Base-by-base conservation (phyloP, 106 monocot species). In the Acanthochlamys bracteata region DNA sequence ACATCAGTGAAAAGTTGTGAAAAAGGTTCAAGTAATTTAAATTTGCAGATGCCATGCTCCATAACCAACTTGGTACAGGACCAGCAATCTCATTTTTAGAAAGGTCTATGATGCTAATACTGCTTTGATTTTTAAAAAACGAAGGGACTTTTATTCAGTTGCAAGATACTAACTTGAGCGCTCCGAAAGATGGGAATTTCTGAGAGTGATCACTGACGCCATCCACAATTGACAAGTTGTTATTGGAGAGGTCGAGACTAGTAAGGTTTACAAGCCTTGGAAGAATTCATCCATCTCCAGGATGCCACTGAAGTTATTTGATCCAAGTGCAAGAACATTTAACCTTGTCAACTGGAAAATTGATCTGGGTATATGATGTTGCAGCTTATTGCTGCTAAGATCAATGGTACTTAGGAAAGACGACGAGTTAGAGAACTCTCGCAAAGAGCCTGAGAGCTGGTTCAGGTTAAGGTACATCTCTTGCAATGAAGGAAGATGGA, bases 1-100 rank as follows among this genome's bases (percentile, higher is more conserved):
- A 88, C 60, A 39, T 24, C 25, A 11, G 80, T 80, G 68, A 93
- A n/a, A 42, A 61, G 65, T 93, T 88, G 42, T 26, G 11, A 20
- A 85, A 85, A 26, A 93, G 82, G 56, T 93, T 85, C 53, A 93
- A 45, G 24, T 79, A 61, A 42, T 0, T 62, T 25, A 66, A 53
- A 24, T 4, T 12, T 4, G 10, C 3, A 7, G 57, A 46, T 1
- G 72, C 73, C 39, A 73, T 53, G 14, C 33, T 76, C 93, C 88
- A 93, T 25, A 93, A 39, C 61, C 61, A 61, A 13, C 40, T 41
- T n/a, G 93, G 93, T 69, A 93, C 76, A 17, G 20, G 25, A 23
- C 93, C 93, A 60, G 64, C 41, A 60, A 93, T 79, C 2, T 40
- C 55, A 71, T 88, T 93, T 21, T 54, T 59, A 21, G 93, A 93